phyloP scores from a whole-genome alignment of 352 stramenopile genomes.

The Phytophthora sojae region DNA sequence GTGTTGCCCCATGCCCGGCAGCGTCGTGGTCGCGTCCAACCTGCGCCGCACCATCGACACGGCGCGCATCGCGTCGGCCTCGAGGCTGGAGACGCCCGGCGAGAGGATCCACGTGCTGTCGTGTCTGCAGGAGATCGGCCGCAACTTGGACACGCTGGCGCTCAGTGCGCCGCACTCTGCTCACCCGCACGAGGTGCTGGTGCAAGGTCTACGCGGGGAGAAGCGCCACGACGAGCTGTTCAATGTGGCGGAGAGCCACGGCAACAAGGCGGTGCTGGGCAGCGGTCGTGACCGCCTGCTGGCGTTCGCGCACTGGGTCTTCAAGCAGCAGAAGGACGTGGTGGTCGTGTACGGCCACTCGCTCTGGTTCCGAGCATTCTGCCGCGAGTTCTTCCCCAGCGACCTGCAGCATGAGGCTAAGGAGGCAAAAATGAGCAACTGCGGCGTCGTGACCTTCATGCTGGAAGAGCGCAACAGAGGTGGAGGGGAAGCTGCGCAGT shows the following conservation, averaged over 20 bases:
- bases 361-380: conserved; percentile 88
- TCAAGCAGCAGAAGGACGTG: conserved; percentile 61
- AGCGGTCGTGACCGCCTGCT: conserved; percentile 63
- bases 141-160: conserved; percentile 88
- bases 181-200: conserved; percentile 38
- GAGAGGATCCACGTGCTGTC: conserved; percentile 87
- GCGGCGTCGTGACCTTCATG: conserved; percentile 69
- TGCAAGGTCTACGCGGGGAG: conserved; percentile 35
- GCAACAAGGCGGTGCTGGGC: conserved; percentile 81
- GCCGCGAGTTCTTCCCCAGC: conserved; percentile 75
- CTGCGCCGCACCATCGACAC: conserved; percentile 83
- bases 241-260: conserved; percentile 76
- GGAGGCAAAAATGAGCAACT: conserved; percentile 78
- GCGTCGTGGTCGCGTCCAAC: conserved; percentile 78
- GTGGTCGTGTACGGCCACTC: conserved; percentile 88
- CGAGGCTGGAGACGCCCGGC: conserved; percentile 51
- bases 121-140: conserved; percentile 84
- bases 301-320: conserved; percentile 75
- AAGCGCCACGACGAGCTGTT: conserved; percentile 77
- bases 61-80: conserved; percentile 74
- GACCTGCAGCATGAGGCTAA: conserved; percentile 54
- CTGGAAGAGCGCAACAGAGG: conserved; percentile 54
- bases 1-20: conserved; percentile 51
- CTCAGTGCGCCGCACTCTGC: conserved; percentile 63
- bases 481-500: conserved; percentile 31